A percentile compares a stretch with the other conserved stretches of the same genome.
phyloP scores from a whole-genome alignment of 2,329 filamentous ascomycete species.

The Huntiella savannae region DNA sequence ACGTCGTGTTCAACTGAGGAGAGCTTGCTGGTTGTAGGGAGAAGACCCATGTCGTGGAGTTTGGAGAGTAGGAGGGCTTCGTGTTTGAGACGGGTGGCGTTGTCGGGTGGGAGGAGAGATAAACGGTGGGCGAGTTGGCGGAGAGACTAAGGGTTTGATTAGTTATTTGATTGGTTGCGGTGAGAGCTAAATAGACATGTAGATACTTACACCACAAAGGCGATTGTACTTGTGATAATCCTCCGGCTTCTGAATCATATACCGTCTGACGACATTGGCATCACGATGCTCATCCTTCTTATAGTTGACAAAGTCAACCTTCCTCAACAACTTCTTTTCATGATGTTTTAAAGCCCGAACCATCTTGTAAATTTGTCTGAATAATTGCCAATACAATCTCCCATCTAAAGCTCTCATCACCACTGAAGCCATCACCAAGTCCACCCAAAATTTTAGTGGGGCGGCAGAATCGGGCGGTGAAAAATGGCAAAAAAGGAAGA shows the following conservation, averaged over 20 bases:
- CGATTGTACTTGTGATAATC: conserved; percentile 56
- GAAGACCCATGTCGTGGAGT: conserved; percentile 77
- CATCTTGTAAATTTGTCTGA: conserved; percentile 35
- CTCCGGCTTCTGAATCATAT: conserved; percentile 75
- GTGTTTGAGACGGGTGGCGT: conserved; percentile 59
- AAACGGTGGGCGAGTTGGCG: conserved; percentile 80
- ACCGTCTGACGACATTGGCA: conserved; percentile 59
- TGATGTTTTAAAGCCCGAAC: conserved; percentile 92
- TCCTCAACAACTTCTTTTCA: conserved; percentile 86
- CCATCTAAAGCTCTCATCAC: not conserved
- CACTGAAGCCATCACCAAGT: not conserved
- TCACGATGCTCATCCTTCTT: conserved; percentile 81
- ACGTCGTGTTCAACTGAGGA: conserved; percentile 73
- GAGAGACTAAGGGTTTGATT: conserved; percentile 38
- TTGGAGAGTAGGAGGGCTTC: conserved; percentile 81
- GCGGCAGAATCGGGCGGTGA: conserved; percentile 7
- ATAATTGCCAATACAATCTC: not conserved
- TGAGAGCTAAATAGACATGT: not conserved
- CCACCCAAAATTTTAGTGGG: conserved; percentile 11
- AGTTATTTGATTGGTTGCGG: not conserved
- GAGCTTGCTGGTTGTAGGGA: conserved; percentile 57
- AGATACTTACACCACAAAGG: conserved; percentile 44
- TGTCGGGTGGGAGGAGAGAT: conserved; percentile 61
- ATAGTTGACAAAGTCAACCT: conserved; percentile 87
- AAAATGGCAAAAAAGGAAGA: not conserved